Evolutionary conservation across 371 early-diverging fungal species (phyloP), one percentile per base, ranked within the genome.

Genomic region (Zopfochytrium polystomum): DNA sequence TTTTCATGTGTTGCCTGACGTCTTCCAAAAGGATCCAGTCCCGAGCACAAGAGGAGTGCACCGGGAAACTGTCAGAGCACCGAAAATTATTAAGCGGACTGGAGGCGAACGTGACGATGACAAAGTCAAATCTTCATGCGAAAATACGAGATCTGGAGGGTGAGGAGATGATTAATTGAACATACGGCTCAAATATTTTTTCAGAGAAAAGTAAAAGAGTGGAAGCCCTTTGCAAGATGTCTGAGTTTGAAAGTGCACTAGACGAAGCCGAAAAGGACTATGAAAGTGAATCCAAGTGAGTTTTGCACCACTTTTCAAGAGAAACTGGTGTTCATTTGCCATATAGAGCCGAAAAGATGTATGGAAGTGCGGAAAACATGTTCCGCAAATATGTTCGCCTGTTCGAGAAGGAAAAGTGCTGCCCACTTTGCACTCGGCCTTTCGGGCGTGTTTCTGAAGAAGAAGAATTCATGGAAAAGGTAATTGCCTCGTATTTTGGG

Each of bases 391-490:
- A 83, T 49, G 65, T 83, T 35, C 62, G 67, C 31, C 69, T 78
- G 38, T 74, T 80, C 33, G 62, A 82, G 22, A 60, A 65, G 1
- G 66, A 68, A 20, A 73, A 83, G 25, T 65, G 77, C 33, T 92
- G 93, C 56, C 87, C 90, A 2, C 67, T 91, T 2, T 92, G 93
- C 70, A 68, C 62, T n/a, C 80, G 88, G 18, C 74, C 67, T 0
- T 88, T 87, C 66, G 50, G 56, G 5, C 63, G 68, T 35, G 73
- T 76, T 6, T 54, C 66, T 1, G 85, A 87, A 27, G 70, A 78
- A 15, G 70, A 74, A 15, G 55, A 62, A 3, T 87, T 90, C 59
- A 31, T 82, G 1, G 44, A 60, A 29, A 78, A 71, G 77, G 82
- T 88, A 54, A 7, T 38, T 27, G 3, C 22, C 18, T 30, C 2